Percentiles rank a stretch among this genome's conserved stretches.
These are phyloP conservation scores for Diospyros kaki DNA, from an alignment of 148 eudicot species.

Conservation along the genomic window DNA sequence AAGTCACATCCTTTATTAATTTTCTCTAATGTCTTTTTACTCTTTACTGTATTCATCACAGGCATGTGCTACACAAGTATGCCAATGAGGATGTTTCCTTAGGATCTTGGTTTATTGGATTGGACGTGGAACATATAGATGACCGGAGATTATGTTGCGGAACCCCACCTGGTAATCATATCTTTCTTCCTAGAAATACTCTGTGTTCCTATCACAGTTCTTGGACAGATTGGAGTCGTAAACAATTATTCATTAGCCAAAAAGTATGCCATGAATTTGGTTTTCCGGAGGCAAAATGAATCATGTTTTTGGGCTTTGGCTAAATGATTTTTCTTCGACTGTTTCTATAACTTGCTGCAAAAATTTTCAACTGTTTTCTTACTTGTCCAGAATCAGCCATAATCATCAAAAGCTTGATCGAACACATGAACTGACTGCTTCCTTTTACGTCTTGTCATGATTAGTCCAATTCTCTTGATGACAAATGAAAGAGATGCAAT, in stretches of 20 bases:
- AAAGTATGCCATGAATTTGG: no score
- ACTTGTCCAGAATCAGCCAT: no score
- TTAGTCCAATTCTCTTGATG: not conserved
- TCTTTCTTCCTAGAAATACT: not conserved
- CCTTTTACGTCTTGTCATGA: not conserved
- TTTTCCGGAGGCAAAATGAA: no score
- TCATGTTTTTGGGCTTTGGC: no score
- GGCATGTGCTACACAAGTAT: conserved; percentile 78
- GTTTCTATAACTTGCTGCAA: not conserved
- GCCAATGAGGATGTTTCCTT: conserved; percentile 85
- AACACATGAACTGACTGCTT: no score
- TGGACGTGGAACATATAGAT: conserved; percentile 83
- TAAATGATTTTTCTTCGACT: no score
- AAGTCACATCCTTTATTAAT: not conserved
- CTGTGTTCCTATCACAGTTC: not conserved
- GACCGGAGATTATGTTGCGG: conserved; percentile 89
- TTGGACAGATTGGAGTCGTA: not conserved
- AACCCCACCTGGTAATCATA: conserved; percentile 65
- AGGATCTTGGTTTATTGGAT: conserved; percentile 88
- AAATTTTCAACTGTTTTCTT: not conserved
- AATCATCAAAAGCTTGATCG: no score
- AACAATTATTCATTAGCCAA: not conserved
- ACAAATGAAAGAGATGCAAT: not conserved
- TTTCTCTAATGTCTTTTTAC: conserved; percentile 5
- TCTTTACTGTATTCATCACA: conserved; percentile 14